phyloP scores from a whole-genome alignment of 768 basidiomycete species.

The Mycena albidolilacea region DNA sequence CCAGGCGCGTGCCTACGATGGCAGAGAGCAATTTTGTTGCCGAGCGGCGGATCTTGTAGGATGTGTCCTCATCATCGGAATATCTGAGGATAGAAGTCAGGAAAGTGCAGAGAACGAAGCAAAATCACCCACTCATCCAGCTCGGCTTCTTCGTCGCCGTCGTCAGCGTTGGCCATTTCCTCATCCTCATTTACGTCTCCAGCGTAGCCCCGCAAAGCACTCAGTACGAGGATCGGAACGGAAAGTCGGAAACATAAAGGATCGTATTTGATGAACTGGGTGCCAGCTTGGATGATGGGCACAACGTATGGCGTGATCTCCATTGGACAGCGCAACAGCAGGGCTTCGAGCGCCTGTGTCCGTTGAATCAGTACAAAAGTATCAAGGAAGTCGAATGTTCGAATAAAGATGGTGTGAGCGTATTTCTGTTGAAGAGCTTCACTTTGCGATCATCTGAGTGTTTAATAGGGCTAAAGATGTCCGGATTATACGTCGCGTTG shows the following conservation, averaged over 20 bases:
- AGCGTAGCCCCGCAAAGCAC: constrained; percentile 62
- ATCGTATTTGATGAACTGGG: constrained; percentile 91
- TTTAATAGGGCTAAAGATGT: constrained; percentile 28
- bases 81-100: constrained; percentile 67
- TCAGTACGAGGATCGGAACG: not conserved
- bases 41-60: constrained; percentile 96
- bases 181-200: constrained; percentile 65
- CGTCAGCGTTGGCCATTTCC: constrained; percentile 79
- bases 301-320: constrained; percentile 84
- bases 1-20: constrained; percentile 91
- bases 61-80: constrained; percentile 98
- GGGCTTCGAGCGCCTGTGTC: constrained; percentile 83
- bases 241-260: constrained; percentile 69
- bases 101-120: constrained; percentile 1
- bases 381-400: constrained; percentile 3
- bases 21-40: constrained; percentile 92
- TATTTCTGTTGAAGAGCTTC: too few relatives aligned
- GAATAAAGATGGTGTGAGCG: too few relatives aligned
- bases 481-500: constrained; percentile 42
- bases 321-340: constrained; percentile 86
- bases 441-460: too few relatives aligned
- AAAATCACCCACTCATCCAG: constrained; percentile 75
- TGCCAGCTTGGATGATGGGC: constrained; percentile 78
- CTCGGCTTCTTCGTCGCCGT: constrained; percentile 81
- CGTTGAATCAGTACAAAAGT: constrained; percentile 17